phyloP scores from a whole-genome alignment of 306 rosid species.

The Potentilla sterilis region DNA sequence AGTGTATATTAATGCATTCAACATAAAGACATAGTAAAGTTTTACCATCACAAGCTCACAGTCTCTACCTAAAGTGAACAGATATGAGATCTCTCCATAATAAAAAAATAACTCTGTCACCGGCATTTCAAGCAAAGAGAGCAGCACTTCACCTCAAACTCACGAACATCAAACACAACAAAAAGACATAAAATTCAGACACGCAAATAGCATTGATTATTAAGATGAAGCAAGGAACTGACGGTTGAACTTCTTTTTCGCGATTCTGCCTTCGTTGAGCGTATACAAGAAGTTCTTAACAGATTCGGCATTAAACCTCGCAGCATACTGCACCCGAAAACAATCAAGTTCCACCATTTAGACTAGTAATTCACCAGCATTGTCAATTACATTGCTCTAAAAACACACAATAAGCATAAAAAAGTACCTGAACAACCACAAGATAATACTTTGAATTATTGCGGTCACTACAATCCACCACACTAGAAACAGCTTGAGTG shows the following conservation, averaged over 20 bases:
- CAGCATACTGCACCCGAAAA: slow-evolving; percentile 44
- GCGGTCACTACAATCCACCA: slow-evolving; percentile 69
- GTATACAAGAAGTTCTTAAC: slow-evolving; percentile 52
- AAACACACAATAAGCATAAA: not conserved
- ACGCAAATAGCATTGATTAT: not conserved
- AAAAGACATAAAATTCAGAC: not conserved
- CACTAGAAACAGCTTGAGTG: slow-evolving; percentile 69
- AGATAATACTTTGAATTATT: slow-evolving; percentile 83
- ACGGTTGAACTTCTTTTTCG: slow-evolving; percentile 62
- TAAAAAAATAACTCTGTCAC: not conserved
- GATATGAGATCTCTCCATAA: not conserved
- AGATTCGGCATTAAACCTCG: slow-evolving; percentile 53
- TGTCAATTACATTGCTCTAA: not conserved
- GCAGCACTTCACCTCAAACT: not conserved
- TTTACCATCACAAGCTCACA: not conserved
- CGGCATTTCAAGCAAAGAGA: not conserved
- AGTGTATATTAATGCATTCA: slow-evolving; percentile 4
- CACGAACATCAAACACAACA: not conserved
- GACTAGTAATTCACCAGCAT: not conserved
- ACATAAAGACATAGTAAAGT: not conserved
- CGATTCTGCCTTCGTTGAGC: slow-evolving; percentile 49
- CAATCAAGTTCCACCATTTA: slow-evolving; percentile 1
- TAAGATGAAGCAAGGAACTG: slow-evolving; percentile 19
- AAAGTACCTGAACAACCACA: slow-evolving; percentile 61
- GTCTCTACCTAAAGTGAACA: not conserved